Conservation (phyloP, 2,329 filamentous ascomycete genomes). For the Chrysoporthe cubensis region DNA sequence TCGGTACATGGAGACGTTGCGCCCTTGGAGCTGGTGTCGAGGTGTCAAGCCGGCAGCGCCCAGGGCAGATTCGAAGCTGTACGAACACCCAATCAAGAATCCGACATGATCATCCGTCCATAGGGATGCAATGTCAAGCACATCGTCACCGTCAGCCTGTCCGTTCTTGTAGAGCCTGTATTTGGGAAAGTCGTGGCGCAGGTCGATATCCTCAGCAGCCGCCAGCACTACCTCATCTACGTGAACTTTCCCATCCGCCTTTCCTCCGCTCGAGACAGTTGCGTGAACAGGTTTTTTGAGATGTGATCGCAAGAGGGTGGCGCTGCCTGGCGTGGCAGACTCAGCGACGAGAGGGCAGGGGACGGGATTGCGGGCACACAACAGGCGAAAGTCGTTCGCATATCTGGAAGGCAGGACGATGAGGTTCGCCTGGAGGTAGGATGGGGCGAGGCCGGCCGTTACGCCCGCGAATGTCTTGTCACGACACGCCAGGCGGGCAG, state of each 20-base stretch:
- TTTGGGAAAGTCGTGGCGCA: slow-evolving; percentile 60
- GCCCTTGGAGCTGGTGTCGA: slow-evolving; percentile 50
- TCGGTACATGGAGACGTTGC: slow-evolving; percentile 65
- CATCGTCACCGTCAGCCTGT: slow-evolving; percentile 42
- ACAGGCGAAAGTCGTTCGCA: slow-evolving; percentile 59
- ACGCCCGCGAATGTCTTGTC: slow-evolving; percentile 43
- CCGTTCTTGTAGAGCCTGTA: slow-evolving; percentile 63
- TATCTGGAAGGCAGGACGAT: slow-evolving; percentile 61
- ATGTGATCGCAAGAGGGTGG: slow-evolving; percentile 35
- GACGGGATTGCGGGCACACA: slow-evolving; percentile 65
- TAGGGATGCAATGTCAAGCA: slow-evolving; percentile 48
- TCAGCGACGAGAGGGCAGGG: slow-evolving; percentile 64
- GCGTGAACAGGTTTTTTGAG: slow-evolving; percentile 33
- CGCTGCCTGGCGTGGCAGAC: slow-evolving; percentile 49
- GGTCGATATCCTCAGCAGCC: slow-evolving; percentile 52
- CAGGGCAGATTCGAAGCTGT: slow-evolving; percentile 65
- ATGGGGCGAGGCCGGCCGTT: slow-evolving; percentile 60
- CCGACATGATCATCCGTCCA: slow-evolving; percentile 64
- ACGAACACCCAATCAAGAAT: slow-evolving; percentile 67
- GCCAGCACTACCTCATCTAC: slow-evolving; percentile 24
- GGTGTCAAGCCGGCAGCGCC: slow-evolving; percentile 53
- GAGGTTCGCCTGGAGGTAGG: slow-evolving; percentile 64
- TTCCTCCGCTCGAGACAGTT: neutral
- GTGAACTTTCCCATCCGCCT: neutral
- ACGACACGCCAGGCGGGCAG: slow-evolving; percentile 50